These are phyloP conservation scores for Podosphaera xanthii DNA, from an alignment of 2,329 filamentous ascomycete species.

Conservation along the genomic window DNA sequence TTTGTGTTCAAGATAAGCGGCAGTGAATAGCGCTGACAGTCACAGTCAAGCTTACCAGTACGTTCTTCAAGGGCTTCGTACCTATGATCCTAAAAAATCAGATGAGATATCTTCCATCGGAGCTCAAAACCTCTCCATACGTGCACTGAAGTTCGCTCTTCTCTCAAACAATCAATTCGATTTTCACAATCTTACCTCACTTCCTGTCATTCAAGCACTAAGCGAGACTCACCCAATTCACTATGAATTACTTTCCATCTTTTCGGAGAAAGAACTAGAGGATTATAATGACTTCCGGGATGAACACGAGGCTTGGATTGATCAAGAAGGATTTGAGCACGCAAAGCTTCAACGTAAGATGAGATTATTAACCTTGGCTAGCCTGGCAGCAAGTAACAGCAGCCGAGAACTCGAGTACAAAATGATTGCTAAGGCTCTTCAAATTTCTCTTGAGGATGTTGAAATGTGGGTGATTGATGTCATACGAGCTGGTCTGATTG, in stretches of 20 bases:
- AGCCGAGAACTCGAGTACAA: conserved; percentile 76
- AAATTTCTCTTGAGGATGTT: conserved; percentile 63
- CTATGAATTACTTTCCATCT: conserved; percentile 85
- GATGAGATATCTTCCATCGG: conserved; percentile 34
- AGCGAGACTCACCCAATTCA: conserved; percentile 64
- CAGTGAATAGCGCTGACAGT: background rate
- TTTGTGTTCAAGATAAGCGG: conserved; percentile 22
- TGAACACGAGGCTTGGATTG: conserved; percentile 68
- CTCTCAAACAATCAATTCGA: conserved; percentile 43
- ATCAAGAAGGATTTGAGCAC: conserved; percentile 49
- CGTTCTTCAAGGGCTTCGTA: conserved; percentile 36
- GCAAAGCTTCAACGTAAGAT: conserved; percentile 77
- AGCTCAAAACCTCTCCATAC: conserved; percentile 38
- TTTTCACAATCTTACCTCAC: conserved; percentile 47
- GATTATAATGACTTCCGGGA: conserved; percentile 92
- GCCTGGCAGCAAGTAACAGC: conserved; percentile 61
- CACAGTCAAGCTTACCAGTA: conserved; percentile 43
- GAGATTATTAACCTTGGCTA: conserved; percentile 80
- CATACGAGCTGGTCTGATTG: conserved; percentile 82
- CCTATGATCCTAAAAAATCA: conserved; percentile 32
- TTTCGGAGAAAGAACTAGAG: conserved; percentile 80
- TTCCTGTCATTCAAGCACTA: conserved; percentile 65
- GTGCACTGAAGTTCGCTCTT: conserved; percentile 44
- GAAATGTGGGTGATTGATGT: conserved; percentile 99
- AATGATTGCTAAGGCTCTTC: conserved; percentile 62